Conservation (phyloP, 2,329 filamentous ascomycete genomes). For the Gremmenia infestans region DNA sequence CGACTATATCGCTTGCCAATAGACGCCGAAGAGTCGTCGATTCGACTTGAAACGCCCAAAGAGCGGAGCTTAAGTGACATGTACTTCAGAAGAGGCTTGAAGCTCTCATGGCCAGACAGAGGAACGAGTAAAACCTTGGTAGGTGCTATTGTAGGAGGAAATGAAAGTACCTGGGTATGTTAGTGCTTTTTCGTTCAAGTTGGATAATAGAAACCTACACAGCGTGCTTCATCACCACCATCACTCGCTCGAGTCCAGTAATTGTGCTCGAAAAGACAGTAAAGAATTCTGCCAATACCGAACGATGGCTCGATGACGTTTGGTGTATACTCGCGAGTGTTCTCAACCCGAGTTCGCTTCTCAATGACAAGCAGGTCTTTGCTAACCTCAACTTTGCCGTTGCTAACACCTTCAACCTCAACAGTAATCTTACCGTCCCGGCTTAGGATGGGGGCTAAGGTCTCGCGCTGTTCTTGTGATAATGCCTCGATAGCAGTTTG, state of each 20-base stretch:
- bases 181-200: not conserved
- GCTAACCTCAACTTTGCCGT: slow-evolving; percentile 72
- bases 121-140: slow-evolving; percentile 93
- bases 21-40: slow-evolving; percentile 85
- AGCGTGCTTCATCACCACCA: slow-evolving; percentile 75
- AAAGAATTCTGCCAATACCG: slow-evolving; percentile 91
- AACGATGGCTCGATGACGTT: slow-evolving; percentile 98
- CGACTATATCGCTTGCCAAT: slow-evolving; percentile 94
- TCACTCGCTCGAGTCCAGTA: slow-evolving; percentile 79
- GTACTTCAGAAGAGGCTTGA: slow-evolving; percentile 69
- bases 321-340: slow-evolving; percentile 85
- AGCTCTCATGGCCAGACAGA: slow-evolving; percentile 73
- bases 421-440: slow-evolving; percentile 71
- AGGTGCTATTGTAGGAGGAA: slow-evolving; percentile 76
- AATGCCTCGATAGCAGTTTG: slow-evolving; percentile 66
- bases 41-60: slow-evolving; percentile 72
- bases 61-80: slow-evolving; percentile 73
- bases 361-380: slow-evolving; percentile 80
- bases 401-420: slow-evolving; percentile 61
- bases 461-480: slow-evolving; percentile 75
- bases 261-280: slow-evolving; percentile 87
- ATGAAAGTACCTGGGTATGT: slow-evolving; percentile 58
- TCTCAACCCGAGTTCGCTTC: slow-evolving; percentile 75
- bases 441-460: slow-evolving; percentile 68
- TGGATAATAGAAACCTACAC: slow-evolving; percentile 54